Conservation (phyloP, 1,284 basidiomycete genomes). For the Cystobasidium slooffiae region DNA sequence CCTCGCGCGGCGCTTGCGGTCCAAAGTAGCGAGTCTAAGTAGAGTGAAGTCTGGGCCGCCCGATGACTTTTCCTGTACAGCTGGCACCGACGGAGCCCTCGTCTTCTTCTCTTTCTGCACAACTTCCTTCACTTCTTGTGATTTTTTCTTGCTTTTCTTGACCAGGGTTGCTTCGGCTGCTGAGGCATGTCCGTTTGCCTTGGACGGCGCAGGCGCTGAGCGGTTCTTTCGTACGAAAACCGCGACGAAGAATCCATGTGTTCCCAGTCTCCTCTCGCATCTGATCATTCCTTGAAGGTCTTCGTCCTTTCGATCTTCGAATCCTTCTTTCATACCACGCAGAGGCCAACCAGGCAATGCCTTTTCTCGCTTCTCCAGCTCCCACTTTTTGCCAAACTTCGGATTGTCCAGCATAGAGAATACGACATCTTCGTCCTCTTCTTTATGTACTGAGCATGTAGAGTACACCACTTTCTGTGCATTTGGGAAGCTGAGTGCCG, state of each 20-base stretch:
- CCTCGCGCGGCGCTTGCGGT: constrained; percentile 19
- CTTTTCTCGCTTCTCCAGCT: constrained; percentile 67
- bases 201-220: background rate
- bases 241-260: constrained; percentile 93
- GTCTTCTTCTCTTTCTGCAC: background rate
- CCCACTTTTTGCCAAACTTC: constrained; percentile 70
- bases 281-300: constrained; percentile 73
- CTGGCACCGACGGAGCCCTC: background rate
- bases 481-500: constrained; percentile 84
- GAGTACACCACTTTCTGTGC: constrained; percentile 85
- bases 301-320: constrained; percentile 56
- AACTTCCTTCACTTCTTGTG: background rate
- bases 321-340: constrained; percentile 66
- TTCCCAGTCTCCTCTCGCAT: constrained; percentile 82
- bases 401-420: constrained; percentile 70
- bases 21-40: constrained; percentile 28
- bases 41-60: constrained; percentile 14
- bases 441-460: constrained; percentile 88
- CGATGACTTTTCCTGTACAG: background rate
- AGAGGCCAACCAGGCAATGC: constrained; percentile 79
- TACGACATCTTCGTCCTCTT: constrained; percentile 87
- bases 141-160: background rate
- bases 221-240: constrained; percentile 67
- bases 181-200: background rate
- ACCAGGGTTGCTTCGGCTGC: background rate